Evolutionary conservation across 371 early-diverging fungal species (phyloP), one percentile per base, ranked within the genome.

Genomic region (Rhizopus delemar): DNA sequence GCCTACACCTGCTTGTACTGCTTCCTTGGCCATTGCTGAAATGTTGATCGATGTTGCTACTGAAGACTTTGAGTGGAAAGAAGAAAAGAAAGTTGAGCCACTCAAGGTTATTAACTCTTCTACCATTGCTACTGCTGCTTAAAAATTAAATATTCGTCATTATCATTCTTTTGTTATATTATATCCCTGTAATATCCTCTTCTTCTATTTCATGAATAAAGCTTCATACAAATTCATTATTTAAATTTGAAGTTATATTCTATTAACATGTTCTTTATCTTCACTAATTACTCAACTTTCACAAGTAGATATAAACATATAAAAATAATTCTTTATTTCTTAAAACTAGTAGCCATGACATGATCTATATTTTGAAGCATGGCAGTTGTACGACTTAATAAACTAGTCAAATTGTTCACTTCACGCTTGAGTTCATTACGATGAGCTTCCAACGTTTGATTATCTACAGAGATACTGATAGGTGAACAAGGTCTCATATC

Each of bases 341-440:
- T 16, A 66, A 58, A 50, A 61, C 62, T 9, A 51, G 46, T 29
- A n/a, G 58, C 63, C 53, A 57, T 57, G 33, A 70, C 72, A 34
- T 77, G 69, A 46, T 81, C 78, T n/a, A 81, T 54, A 22, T 71
- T 77, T 57, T 57, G 67, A 28, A 81, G 62, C 8, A 81, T 72
- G 3, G 74, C 75, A 5, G 81, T 73, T 2, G 81, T 77, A 34
- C 75, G 63, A 11, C 65, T 71, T 6, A 81, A 55, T 2, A 81
- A 59, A 65, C 70, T 71, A 9, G 70, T 74, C 12, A 81, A 56
- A 57, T 78, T 70, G 7, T 74, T 60, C 29, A 81, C 73, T 49
- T 81, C 77, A 9, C 74, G 41, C 89, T 88, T 52, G 88, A 84
- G 54, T 89, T 86, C 6, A 88, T 82, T 72, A 84, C 85, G 9